Evolutionary conservation across 2,329 filamentous ascomycete genomes (phyloP), one percentile per base, ranked within the genome.

Genomic region (Apiospora sp.): DNA sequence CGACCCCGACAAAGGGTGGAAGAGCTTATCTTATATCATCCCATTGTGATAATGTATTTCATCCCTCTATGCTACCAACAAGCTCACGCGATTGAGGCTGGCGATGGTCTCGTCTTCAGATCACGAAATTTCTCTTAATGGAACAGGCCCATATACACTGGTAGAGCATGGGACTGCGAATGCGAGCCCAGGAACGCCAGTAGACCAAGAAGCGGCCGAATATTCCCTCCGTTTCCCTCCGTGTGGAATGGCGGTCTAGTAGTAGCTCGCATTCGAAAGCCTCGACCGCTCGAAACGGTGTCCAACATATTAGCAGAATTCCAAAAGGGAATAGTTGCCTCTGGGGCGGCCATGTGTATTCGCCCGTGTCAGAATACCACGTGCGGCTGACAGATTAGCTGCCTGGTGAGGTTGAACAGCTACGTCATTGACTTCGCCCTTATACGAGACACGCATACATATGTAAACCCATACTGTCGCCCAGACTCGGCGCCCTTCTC

Each of bases 161-260:
- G 54, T 61, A 16, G 54, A 12, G 54, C 30, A 61, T 37, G 16
- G 19, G 8, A 16, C 27, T 30, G 54, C 30, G 30, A 61, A 37
- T 61, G 54, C 54, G 30, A 61, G 54, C 30, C 54, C 22, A 14
- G 6, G 14, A 8, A 8, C 10, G 51, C 27, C 19, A 58, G 16
- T 34, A 22, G 27, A 10, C 16, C 8, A 30, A 37, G 22, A 37
- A 16, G 54, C 54, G 54, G 54, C 5, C 30, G 54, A 61, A 61
- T 61, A 61, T 61, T 61, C 54, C 30, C 30, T 61, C 54, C 54
- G n/a, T n/a, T n/a, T n/a, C n/a, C n/a, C n/a, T n/a, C n/a, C n/a
- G n/a, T n/a, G n/a, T n/a, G n/a, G n/a, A n/a, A n/a, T n/a, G n/a
- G n/a, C n/a, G n/a, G n/a, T n/a, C n/a, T n/a, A n/a, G n/a, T n/a